Conservation (phyloP, 169 alveolate genomes). For the Pseudocohnilembus persalinus region DNA sequence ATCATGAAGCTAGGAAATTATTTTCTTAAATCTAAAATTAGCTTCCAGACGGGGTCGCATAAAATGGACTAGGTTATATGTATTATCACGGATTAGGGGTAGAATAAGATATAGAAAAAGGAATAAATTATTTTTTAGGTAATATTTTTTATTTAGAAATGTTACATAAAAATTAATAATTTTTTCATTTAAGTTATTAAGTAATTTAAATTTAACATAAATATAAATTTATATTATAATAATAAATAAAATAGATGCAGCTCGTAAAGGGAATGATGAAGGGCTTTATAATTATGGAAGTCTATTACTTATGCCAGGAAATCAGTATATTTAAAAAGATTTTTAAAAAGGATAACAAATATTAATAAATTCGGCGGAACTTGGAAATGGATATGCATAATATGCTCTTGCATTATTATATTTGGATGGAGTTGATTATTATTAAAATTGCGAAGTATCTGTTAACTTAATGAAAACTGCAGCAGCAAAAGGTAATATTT, state of each 20-base stretch:
- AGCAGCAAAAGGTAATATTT: neutral
- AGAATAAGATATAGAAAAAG: slow-evolving; percentile 10
- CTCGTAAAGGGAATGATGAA: neutral
- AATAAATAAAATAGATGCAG: slow-evolving; percentile 7
- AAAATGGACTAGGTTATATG: slow-evolving; percentile 21
- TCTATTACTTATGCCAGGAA: slow-evolving; percentile 12
- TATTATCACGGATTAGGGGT: slow-evolving; percentile 19
- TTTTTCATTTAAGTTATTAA: too few species aligned
- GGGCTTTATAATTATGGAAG: slow-evolving; percentile 18
- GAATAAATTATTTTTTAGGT: slow-evolving; percentile 8
- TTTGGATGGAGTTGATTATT: slow-evolving; percentile 32
- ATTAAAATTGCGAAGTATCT: slow-evolving; percentile 21
- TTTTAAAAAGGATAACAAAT: neutral
- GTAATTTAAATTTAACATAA: too few species aligned
- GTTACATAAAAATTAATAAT: too few species aligned
- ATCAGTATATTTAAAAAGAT: neutral
- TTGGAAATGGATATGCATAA: slow-evolving; percentile 10
- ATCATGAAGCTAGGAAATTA: too few species aligned
- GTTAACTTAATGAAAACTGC: slow-evolving; percentile 10
- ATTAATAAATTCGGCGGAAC: slow-evolving; percentile 4
- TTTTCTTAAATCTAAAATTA: neutral
- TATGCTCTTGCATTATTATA: slow-evolving; percentile 17
- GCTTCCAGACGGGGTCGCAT: neutral
- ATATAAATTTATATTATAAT: too few species aligned
- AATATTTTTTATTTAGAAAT: too few species aligned